Evolutionary conservation across 768 basidiomycete species (phyloP).

Genomic region (Tremella yokohamensis): DNA sequence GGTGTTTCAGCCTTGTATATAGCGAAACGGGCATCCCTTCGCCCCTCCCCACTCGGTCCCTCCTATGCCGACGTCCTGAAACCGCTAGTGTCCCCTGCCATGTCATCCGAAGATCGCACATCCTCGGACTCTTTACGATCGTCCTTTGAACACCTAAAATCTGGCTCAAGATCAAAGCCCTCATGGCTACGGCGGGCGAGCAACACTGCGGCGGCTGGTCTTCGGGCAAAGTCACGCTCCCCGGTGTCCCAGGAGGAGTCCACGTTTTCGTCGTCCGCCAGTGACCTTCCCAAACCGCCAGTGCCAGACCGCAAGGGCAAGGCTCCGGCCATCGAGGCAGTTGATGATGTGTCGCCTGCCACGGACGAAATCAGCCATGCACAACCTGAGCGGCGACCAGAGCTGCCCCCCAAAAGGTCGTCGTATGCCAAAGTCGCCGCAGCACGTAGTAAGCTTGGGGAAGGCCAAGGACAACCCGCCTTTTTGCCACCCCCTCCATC

Average conservation of each 20-base stretch:
- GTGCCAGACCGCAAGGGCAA: conserved; percentile 31
- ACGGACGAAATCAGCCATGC: not conserved
- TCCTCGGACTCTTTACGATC: conserved; percentile 21
- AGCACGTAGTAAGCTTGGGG: conserved; percentile 26
- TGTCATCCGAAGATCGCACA: conserved; percentile 4
- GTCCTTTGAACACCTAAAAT: conserved; percentile 21
- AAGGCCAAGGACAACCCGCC: conserved; percentile 36
- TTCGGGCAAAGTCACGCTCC: conserved; percentile 33
- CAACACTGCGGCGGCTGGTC: conserved; percentile 16
- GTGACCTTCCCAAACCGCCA: conserved; percentile 22
- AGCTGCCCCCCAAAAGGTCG: conserved; percentile 16
- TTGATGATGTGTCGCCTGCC: not conserved
- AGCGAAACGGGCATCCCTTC: conserved; percentile 38
- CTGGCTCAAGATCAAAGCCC: conserved; percentile 35
- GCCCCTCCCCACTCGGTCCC: conserved; percentile 35
- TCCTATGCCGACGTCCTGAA: conserved; percentile 37
- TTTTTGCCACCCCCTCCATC: conserved; percentile 31
- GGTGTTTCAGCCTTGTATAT: conserved; percentile 22
- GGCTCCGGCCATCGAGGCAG: not conserved
- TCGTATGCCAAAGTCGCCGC: conserved; percentile 29
- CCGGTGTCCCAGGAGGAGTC: conserved; percentile 28
- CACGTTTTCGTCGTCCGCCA: conserved; percentile 20
- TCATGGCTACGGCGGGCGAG: conserved; percentile 40
- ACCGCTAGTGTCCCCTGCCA: conserved; percentile 13
- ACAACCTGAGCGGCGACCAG: conserved; percentile 18